A percentile compares a stretch with the other conserved stretches of the same genome.
These are phyloP conservation scores for Diaporthe capsici DNA, from an alignment of 2,329 filamentous ascomycete species.

Conservation along the genomic window DNA sequence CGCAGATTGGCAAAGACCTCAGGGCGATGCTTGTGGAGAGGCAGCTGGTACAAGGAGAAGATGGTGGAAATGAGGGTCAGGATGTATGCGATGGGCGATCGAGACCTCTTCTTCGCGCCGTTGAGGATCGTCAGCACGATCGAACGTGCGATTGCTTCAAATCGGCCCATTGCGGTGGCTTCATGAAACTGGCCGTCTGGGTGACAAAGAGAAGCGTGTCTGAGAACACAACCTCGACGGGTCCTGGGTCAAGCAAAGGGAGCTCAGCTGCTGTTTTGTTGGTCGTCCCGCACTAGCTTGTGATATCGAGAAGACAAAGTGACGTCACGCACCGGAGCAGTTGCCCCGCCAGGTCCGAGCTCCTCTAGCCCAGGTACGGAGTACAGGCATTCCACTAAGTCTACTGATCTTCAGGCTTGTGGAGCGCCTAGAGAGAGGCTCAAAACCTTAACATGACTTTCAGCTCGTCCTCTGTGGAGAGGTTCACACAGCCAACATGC, in stretches of 20 bases:
- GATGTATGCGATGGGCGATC: constrained; percentile 57
- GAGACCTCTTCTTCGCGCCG: constrained; percentile 47
- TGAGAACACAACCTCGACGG: neutral
- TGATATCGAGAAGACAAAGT: neutral
- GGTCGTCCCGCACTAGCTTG: neutral
- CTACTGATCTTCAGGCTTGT: neutral
- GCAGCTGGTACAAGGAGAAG: constrained; percentile 66
- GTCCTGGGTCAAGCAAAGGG: too few relatives aligned
- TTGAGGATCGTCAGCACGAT: constrained; percentile 57
- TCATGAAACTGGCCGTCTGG: neutral
- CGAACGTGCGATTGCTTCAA: constrained; percentile 56
- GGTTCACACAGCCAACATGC: neutral
- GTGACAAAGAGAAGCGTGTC: neutral
- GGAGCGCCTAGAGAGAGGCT: constrained; percentile 12
- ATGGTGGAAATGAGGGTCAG: constrained; percentile 60
- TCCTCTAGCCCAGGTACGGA: neutral
- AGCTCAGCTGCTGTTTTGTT: neutral
- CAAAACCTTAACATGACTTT: constrained; percentile 3
- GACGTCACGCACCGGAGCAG: constrained; percentile 12
- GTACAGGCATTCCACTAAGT: neutral
- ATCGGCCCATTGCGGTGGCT: constrained; percentile 47
- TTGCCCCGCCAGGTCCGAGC: constrained; percentile 16
- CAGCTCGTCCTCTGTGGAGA: neutral
- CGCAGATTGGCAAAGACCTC: constrained; percentile 66
- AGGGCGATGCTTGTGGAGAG: constrained; percentile 60